These are phyloP conservation scores for Macrophomina pseudophaseolina DNA, from an alignment of 2,329 filamentous ascomycete species.

Conservation along the genomic window DNA sequence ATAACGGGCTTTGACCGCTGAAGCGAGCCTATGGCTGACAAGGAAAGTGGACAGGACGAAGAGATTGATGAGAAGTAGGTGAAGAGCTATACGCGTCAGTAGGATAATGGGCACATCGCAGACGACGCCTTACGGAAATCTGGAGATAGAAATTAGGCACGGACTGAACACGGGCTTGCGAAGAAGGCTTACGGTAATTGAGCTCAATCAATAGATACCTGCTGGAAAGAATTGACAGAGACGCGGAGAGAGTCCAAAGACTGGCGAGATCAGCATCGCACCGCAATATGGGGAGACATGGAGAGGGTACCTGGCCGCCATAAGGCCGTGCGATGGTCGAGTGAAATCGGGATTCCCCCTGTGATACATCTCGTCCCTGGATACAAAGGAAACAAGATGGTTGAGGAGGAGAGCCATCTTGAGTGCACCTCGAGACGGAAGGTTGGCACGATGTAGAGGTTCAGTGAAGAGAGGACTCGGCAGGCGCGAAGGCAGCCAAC, in stretches of 20 bases:
- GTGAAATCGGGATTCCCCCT: constrained; percentile 14
- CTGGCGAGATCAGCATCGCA: constrained; percentile 3
- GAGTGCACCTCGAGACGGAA: neutral
- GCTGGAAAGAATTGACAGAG: constrained; percentile 15
- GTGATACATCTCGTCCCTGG: constrained; percentile 16
- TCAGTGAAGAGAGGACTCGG: neutral
- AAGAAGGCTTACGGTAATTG: constrained; percentile 20
- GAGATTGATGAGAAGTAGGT: constrained; percentile 30
- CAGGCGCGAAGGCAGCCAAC: neutral
- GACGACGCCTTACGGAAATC: constrained; percentile 12
- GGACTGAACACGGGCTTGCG: too few relatives aligned
- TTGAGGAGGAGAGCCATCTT: constrained; percentile 20
- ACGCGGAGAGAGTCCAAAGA: constrained; percentile 16
- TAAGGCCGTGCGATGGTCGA: constrained; percentile 6
- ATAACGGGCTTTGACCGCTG: neutral
- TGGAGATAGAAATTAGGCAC: neutral
- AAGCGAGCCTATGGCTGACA: constrained; percentile 3
- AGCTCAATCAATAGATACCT: constrained; percentile 18
- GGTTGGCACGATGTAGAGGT: neutral
- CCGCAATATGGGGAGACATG: neutral
- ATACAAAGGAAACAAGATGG: constrained; percentile 14
- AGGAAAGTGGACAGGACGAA: constrained; percentile 27
- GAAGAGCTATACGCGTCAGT: constrained; percentile 30
- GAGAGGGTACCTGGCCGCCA: constrained; percentile 11
- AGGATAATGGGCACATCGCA: neutral